Conservation (phyloP, 805 yeast genomes). For the Candida alai region DNA sequence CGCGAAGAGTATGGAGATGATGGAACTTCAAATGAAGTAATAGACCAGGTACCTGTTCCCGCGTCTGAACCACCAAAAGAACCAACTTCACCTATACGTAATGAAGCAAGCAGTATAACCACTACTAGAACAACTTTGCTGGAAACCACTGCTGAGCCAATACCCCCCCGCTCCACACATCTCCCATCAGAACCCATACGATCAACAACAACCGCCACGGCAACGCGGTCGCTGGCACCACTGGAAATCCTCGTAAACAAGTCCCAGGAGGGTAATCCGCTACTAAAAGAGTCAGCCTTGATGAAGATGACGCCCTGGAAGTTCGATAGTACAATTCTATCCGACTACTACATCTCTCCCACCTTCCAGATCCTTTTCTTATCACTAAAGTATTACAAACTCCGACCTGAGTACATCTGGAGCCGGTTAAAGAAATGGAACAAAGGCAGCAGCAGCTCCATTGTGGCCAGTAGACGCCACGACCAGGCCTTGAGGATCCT, state of each 20-base stretch:
- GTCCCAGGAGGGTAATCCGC: slow-evolving; percentile 71
- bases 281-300: slow-evolving; percentile 45
- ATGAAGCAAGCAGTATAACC: too few species aligned
- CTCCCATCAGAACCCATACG: slow-evolving; percentile 2
- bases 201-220: not conserved
- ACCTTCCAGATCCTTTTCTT: slow-evolving; percentile 56
- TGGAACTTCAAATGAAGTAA: slow-evolving; percentile 1
- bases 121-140: slow-evolving; percentile 1
- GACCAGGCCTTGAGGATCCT: slow-evolving; percentile 49
- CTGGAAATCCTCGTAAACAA: slow-evolving; percentile 50
- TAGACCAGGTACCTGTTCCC: slow-evolving; percentile 1
- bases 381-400: slow-evolving; percentile 67
- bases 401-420: slow-evolving; percentile 72
- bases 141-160: slow-evolving; percentile 12
- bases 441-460: slow-evolving; percentile 24
- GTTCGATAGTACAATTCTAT: slow-evolving; percentile 48
- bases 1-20: slow-evolving; percentile 39
- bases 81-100: not conserved
- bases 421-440: slow-evolving; percentile 46
- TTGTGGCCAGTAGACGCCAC: slow-evolving; percentile 24
- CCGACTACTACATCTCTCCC: slow-evolving; percentile 62
- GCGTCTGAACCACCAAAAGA: not conserved
- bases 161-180: slow-evolving; percentile 5
- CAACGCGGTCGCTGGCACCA: slow-evolving; percentile 9
- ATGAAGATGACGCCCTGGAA: slow-evolving; percentile 53